Conservation (phyloP, 768 basidiomycete species). For the Boletus reticulatus region DNA sequence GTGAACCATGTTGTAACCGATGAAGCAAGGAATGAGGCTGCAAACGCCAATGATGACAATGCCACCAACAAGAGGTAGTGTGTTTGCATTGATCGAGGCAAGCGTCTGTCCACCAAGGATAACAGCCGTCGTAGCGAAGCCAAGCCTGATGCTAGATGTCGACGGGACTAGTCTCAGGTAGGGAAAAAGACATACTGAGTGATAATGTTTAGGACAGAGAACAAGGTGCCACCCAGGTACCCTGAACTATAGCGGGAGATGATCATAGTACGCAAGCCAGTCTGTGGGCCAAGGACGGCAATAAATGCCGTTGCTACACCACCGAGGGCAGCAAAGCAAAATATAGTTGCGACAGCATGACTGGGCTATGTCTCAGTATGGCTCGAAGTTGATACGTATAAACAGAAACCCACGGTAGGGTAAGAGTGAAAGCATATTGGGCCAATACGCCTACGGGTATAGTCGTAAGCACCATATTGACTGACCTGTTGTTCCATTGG, state of each 20-base stretch:
- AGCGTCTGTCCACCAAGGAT: constrained; percentile 55
- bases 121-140: constrained; percentile 47
- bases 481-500: constrained; percentile 34
- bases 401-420: constrained; percentile 38
- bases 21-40: constrained; percentile 43
- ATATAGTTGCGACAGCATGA: constrained; percentile 42
- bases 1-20: constrained; percentile 47
- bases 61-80: constrained; percentile 46
- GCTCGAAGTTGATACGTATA: not conserved
- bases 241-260: constrained; percentile 49
- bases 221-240: constrained; percentile 47
- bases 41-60: constrained; percentile 46
- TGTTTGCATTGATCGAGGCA: constrained; percentile 42
- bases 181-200: constrained; percentile 35
- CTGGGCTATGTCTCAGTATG: constrained; percentile 22
- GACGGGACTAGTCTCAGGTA: not conserved
- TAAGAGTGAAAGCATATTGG: constrained; percentile 47
- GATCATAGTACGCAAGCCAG: constrained; percentile 55
- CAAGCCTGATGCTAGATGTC: constrained; percentile 31
- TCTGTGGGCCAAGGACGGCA: constrained; percentile 51
- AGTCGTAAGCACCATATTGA: constrained; percentile 46
- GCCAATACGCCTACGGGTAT: constrained; percentile 52
- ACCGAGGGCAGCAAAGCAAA: constrained; percentile 47
- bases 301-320: constrained; percentile 45
- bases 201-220: constrained; percentile 52